A percentile compares a stretch with the other conserved stretches of the same genome.
phyloP scores from a whole-genome alignment of 116 monocot species.

The Phalaenopsis hybrid region DNA sequence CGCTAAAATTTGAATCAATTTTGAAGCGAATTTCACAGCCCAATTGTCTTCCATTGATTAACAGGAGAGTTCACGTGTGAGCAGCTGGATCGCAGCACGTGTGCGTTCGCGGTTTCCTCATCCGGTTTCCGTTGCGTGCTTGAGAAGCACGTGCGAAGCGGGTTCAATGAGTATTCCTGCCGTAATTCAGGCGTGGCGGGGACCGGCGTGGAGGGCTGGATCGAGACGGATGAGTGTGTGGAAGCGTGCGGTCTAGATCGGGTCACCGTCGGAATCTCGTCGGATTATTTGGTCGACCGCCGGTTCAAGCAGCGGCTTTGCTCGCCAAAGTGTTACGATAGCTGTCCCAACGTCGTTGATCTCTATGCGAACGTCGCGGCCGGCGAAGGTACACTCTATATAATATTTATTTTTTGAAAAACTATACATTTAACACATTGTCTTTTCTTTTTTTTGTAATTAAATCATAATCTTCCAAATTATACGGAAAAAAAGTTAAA shows the following conservation, averaged over 20 bases:
- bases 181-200: constrained; percentile 18
- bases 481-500: too few species aligned
- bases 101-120: constrained; percentile 4
- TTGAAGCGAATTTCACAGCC: too few species aligned
- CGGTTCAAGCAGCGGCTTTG: constrained; percentile 11
- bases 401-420: too few species aligned
- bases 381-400: too few species aligned
- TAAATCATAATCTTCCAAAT: too few species aligned
- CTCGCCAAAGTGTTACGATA: too few species aligned
- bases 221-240: constrained; percentile 76
- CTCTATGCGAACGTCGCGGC: too few species aligned
- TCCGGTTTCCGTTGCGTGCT: neutral
- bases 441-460: too few species aligned
- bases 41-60: neutral
- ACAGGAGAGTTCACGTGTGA: neutral
- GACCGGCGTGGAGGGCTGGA: constrained; percentile 19
- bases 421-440: too few species aligned
- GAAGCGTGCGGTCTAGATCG: constrained; percentile 52
- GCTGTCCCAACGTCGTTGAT: too few species aligned
- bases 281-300: neutral
- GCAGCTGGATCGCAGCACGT: neutral
- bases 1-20: too few species aligned
- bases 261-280: constrained; percentile 56
- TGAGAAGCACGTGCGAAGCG: neutral
- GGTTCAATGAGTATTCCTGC: constrained; percentile 13